These are phyloP conservation scores for Hericium coralloides DNA, from an alignment of 768 basidiomycete genomes.

Conservation along the genomic window DNA sequence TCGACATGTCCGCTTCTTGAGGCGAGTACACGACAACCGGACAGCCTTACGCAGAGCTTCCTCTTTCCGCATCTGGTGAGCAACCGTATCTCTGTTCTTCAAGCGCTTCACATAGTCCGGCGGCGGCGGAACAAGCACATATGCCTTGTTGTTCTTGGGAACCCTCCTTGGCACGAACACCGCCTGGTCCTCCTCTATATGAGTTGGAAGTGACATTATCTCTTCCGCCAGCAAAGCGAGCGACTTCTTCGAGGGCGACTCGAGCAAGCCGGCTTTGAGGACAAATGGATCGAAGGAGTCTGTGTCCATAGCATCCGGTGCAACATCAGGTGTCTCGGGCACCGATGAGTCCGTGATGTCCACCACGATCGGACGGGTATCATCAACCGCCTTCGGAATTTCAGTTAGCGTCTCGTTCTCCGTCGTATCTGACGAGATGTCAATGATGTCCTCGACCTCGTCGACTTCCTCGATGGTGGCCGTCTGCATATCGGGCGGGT, in stretches of 20 bases:
- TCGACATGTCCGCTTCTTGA: not conserved
- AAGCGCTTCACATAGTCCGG: not conserved
- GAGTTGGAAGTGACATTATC: not conserved
- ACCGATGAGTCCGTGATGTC: not conserved
- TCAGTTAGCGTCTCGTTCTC: not conserved
- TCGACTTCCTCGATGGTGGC: not conserved
- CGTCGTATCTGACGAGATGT: too few relatives aligned
- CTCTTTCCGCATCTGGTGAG: not conserved
- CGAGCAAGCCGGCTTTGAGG: not conserved
- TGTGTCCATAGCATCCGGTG: not conserved
- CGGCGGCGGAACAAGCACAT: constrained; percentile 1
- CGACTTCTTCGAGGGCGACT: not conserved
- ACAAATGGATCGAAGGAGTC: not conserved
- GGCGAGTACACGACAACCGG: not conserved
- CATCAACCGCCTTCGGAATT: not conserved
- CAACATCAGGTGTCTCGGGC: not conserved
- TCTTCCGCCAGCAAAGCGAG: not conserved
- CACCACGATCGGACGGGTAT: not conserved
- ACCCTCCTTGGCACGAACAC: not conserved
- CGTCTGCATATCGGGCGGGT: not conserved
- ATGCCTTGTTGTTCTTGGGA: not conserved
- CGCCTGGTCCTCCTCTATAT: not conserved
- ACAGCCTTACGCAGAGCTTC: not conserved
- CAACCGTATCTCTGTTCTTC: not conserved
- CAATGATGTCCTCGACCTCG: not conserved